Evolutionary conservation across 345 rosid species (phyloP), one percentile per base, ranked within the genome.

Genomic region (Cardamine chenopodiifolia): DNA sequence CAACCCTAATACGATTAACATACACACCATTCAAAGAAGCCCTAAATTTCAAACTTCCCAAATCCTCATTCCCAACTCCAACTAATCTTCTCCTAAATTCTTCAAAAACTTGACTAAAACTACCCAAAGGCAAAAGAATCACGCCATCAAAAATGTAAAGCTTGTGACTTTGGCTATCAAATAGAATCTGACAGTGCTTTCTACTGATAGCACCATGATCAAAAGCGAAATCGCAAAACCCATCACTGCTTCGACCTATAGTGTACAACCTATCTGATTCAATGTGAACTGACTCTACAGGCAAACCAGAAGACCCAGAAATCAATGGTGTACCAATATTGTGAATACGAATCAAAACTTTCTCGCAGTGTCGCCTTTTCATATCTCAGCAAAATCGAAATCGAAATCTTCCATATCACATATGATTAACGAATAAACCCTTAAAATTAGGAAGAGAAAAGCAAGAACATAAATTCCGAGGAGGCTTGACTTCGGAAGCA

Each of bases 161-260:
- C 66, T 80, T 88, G 60, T 87, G 75, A 25, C 75, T 47, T 48
- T 63, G 18, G 19, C 85, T 70, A 70, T 88, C 96, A 44, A 84
- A 88, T 5, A 89, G 66, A 82, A 93, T 70, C 83, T 87, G 91
- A 68, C 90, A 93, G 55, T 93, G 98, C 0, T 75, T 85, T 81
- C 84, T 89, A 78, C 98, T 89, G 57, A 91, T 85, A 10, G 68
- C 68, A 15, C 63, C 81, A 76, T 79, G 81, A 32, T 67, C 45
- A 60, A 93, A 52, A 19, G 78, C 14, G 64, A 86, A 88, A 62
- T 88, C 90, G 52, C 90, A 86, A 6, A 34, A 50, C 56, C 77
- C 53, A 14, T 40, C 15, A 49, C 19, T 32, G 59, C 79, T 64
- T 76, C 93, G 87, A 31, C 97, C 98, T 14, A 93, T 71, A 3